These are phyloP conservation scores for Hibiscus mutabilis DNA, from an alignment of 345 rosid genomes.

Conservation along the genomic window DNA sequence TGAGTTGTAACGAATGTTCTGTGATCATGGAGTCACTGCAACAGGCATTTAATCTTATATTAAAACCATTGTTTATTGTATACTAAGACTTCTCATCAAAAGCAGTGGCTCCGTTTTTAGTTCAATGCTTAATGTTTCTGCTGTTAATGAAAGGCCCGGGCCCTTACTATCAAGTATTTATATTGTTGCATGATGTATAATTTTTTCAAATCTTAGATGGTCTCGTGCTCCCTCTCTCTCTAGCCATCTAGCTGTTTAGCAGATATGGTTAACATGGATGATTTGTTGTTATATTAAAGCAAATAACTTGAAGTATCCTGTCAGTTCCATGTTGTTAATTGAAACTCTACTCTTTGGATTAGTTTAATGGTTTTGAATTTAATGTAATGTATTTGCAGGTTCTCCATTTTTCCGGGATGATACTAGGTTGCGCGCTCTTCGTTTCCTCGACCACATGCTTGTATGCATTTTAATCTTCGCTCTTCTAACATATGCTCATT, in stretches of 20 bases:
- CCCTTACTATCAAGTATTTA: neutral
- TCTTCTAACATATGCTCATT: conserved; percentile 8
- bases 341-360: neutral
- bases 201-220: neutral
- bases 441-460: conserved; percentile 97
- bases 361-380: conserved; percentile 13
- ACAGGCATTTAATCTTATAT: neutral
- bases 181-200: neutral
- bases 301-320: neutral
- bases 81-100: neutral
- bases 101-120: neutral
- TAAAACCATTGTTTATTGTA: neutral
- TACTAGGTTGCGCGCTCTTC: conserved; percentile 96
- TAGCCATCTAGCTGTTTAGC: neutral
- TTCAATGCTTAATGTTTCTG: neutral
- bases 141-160: neutral
- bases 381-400: conserved; percentile 37
- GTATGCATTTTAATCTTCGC: conserved; percentile 43
- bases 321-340: neutral
- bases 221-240: neutral
- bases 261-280: too few species aligned
- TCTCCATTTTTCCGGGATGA: conserved; percentile 83
- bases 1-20: neutral
- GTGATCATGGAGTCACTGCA: neutral
- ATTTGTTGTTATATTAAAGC: neutral